Conservation (phyloP, 2,329 filamentous ascomycete genomes). For the Diatrype stigma region DNA sequence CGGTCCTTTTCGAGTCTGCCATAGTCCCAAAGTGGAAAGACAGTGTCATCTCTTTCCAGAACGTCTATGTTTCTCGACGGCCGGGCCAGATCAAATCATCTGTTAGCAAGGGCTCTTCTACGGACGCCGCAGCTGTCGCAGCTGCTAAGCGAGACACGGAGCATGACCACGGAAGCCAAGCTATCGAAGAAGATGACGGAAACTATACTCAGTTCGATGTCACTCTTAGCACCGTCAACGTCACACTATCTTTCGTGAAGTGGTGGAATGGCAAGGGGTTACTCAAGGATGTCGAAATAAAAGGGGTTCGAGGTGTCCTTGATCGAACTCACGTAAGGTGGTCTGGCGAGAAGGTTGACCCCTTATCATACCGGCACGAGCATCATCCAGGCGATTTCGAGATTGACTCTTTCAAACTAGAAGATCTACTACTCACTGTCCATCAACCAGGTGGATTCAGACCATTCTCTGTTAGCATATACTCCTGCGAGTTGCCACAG, state of each 20-base stretch:
- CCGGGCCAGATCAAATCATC: constrained; percentile 78
- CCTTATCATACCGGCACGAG: constrained; percentile 80
- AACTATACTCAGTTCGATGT: constrained; percentile 98
- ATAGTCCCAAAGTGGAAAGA: constrained; percentile 96
- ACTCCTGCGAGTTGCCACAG: constrained; percentile 88
- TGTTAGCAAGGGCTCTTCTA: constrained; percentile 88
- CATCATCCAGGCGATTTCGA: constrained; percentile 93
- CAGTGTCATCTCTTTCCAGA: constrained; percentile 93
- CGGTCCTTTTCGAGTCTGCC: constrained; percentile 93
- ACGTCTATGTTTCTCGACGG: constrained; percentile 89
- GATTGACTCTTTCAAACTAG: constrained; percentile 93
- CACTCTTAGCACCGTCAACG: constrained; percentile 91
- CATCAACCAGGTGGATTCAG: constrained; percentile 88
- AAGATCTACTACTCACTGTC: constrained; percentile 85
- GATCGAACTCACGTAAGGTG: constrained; percentile 82
- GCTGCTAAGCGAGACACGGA: constrained; percentile 63
- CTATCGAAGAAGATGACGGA: constrained; percentile 69
- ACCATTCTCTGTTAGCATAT: constrained; percentile 95
- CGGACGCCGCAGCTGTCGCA: constrained; percentile 77
- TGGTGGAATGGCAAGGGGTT: constrained; percentile 98
- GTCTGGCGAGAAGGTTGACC: constrained; percentile 66
- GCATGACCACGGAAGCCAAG: constrained; percentile 38
- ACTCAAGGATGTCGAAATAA: constrained; percentile 87
- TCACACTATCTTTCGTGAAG: constrained; percentile 94
- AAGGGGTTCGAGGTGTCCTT: constrained; percentile 86